Evolutionary conservation across 192 early-diverging fungal genomes (phyloP), one percentile per base, ranked within the genome.

Genomic region (Fimicolochytrium jonesii): DNA sequence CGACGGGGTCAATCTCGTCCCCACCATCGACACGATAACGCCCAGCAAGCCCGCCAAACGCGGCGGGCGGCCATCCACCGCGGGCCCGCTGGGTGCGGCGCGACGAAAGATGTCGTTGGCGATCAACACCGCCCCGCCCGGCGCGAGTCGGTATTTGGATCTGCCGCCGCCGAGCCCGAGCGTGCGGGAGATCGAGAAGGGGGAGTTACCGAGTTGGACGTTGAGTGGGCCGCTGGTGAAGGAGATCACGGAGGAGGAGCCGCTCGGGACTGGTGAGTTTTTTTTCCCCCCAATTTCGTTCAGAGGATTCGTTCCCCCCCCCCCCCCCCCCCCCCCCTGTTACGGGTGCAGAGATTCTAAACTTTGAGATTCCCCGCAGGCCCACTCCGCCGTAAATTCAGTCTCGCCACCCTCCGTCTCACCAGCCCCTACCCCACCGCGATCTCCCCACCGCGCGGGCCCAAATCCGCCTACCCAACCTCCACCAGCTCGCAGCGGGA

Each of bases 111-210:
- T 39, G 9, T 39, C 10, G 17, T 39, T 39, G 9, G 37, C 17
- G 37, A 39, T 39, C 37, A n/a, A n/a, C 59, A 44, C 13, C 47
- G n/a, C 18, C 7, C 7, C 47, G n/a, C 25, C n/a, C n/a, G 11
- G 47, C n/a, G n/a, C n/a, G n/a, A n/a, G n/a, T n/a, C n/a, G n/a
- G n/a, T n/a, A n/a, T n/a, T 20, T 41, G 20, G 52, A 56, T 17
- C 31, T 71, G 1, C 74, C 67, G 11, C 70, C 73, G 11, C 69
- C 72, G 35, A 69, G 59, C 4, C 76, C 78, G n/a, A 56, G 62
- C 33, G 78, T 80, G 6, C 68, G 66, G 20, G 61, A 75, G 31
- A 49, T 71, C 31, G 78, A 80, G 36, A 13, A 33, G 9, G 75
- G 72, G n/a, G 59, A 22, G 15, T 13, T 58, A 22, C 30, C 39